These are phyloP conservation scores for Podospora anserina DNA, from an alignment of 495 filamentous ascomycete species.

Conservation along the genomic window DNA sequence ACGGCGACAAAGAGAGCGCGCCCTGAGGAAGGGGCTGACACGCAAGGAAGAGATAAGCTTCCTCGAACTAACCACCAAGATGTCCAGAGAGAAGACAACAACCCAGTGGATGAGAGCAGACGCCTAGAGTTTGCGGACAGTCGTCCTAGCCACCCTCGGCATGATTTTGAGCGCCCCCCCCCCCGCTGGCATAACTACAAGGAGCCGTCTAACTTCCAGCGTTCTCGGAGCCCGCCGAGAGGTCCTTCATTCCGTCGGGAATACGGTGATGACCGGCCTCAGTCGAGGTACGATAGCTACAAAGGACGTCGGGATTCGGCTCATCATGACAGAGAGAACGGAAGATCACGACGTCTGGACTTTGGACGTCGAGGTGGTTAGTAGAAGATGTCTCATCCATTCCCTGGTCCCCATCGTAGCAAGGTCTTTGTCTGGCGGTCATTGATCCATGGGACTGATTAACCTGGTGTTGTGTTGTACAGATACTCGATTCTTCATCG, in stretches of 20 bases:
- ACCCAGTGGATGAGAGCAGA: not conserved
- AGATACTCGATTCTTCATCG: constrained; percentile 48
- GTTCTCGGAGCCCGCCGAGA: not conserved
- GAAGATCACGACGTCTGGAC: not conserved
- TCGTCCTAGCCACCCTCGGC: not conserved
- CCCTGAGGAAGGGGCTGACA: not conserved
- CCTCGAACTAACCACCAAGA: not conserved
- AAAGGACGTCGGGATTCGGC: not conserved
- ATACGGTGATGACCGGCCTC: not conserved
- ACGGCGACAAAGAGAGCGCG: not conserved
- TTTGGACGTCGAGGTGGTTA: not conserved
- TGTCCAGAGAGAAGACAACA: not conserved
- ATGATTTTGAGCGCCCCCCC: not conserved
- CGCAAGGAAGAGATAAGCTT: not conserved
- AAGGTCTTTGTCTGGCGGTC: not conserved
- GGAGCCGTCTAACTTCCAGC: not conserved
- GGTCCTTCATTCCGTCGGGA: not conserved
- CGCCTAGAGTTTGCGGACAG: not conserved
- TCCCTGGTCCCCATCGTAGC: not conserved
- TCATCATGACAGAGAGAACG: not conserved
- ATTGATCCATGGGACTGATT: constrained; percentile 6
- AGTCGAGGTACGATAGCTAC: not conserved
- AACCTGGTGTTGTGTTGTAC: not conserved
- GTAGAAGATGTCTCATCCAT: not conserved
- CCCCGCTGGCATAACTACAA: not conserved